A percentile compares a stretch with the other conserved stretches of the same genome.
These are phyloP conservation scores for Polytrichum commune DNA, from an alignment of 225 moss, liverwort and hornwort species.

Conservation along the genomic window DNA sequence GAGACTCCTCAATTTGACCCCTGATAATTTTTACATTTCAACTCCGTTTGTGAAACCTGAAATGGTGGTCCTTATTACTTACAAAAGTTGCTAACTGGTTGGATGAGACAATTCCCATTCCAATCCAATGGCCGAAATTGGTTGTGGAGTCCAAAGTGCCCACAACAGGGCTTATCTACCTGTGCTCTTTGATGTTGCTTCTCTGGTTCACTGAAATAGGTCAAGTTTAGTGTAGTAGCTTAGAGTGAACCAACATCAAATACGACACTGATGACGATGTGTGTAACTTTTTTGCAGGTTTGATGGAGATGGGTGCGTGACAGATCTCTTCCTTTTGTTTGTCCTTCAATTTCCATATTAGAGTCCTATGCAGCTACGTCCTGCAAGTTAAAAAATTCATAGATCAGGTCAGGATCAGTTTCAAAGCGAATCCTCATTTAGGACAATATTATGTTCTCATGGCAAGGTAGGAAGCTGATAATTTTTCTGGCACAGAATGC, in stretches of 20 bases:
- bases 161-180: neutral
- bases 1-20: no score
- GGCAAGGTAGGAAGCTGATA: neutral
- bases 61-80: no score
- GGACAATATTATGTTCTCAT: neutral
- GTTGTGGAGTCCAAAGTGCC: neutral
- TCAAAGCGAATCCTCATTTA: neutral
- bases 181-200: neutral
- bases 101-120: neutral
- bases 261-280: neutral
- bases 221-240: neutral
- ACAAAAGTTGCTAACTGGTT: no score
- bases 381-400: neutral
- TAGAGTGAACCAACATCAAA: neutral
- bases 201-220: no score
- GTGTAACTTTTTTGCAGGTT: conserved; percentile 21
- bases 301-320: conserved; percentile 29
- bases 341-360: neutral
- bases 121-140: neutral
- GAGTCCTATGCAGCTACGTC: neutral
- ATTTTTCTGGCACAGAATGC: conserved; percentile 33
- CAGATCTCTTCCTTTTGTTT: neutral
- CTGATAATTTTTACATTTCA: no score
- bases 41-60: no score
- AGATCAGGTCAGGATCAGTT: neutral